Evolutionary conservation across 2,329 filamentous ascomycete genomes (phyloP).

Genomic region (Aspergillus carbonarius): DNA sequence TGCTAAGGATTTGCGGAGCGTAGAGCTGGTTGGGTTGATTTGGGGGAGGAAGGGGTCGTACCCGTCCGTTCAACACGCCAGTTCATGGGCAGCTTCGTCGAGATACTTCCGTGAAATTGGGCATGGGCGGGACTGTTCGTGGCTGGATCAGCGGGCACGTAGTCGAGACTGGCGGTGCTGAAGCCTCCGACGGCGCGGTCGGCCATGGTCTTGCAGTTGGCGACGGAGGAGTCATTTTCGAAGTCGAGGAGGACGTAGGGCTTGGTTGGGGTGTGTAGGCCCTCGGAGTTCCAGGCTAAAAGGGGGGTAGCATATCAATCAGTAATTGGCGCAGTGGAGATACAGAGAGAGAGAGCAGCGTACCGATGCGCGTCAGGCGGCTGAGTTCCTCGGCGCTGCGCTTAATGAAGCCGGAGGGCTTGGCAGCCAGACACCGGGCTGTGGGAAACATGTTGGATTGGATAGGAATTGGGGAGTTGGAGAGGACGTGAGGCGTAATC

Average conservation of each 20-base stretch:
- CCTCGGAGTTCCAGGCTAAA: constrained; percentile 45
- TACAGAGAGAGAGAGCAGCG: constrained; percentile 12
- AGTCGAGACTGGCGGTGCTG: constrained; percentile 72
- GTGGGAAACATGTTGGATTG: constrained; percentile 40
- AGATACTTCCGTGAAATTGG: constrained; percentile 85
- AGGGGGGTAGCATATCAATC: constrained; percentile 3
- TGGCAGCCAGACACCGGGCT: constrained; percentile 37
- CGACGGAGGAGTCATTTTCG: constrained; percentile 36
- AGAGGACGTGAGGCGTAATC: not conserved
- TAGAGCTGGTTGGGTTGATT: not conserved
- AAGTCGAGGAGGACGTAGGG: constrained; percentile 44
- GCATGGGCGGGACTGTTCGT: constrained; percentile 60
- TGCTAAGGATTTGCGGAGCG: no score
- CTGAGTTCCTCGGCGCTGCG: constrained; percentile 61
- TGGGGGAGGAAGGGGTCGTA: constrained; percentile 16
- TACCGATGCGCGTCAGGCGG: constrained; percentile 56
- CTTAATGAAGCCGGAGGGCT: constrained; percentile 53
- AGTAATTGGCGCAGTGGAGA: not conserved
- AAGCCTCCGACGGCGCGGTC: constrained; percentile 85
- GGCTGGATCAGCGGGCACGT: constrained; percentile 51
- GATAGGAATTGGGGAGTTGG: not conserved
- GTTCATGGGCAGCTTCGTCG: constrained; percentile 74
- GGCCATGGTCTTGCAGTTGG: constrained; percentile 70
- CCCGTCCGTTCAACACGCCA: constrained; percentile 45
- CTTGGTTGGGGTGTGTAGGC: constrained; percentile 37